Evolutionary conservation across 2,329 filamentous ascomycete genomes (phyloP), one percentile per base, ranked within the genome.

Genomic region (Emericellopsis cladophorae): DNA sequence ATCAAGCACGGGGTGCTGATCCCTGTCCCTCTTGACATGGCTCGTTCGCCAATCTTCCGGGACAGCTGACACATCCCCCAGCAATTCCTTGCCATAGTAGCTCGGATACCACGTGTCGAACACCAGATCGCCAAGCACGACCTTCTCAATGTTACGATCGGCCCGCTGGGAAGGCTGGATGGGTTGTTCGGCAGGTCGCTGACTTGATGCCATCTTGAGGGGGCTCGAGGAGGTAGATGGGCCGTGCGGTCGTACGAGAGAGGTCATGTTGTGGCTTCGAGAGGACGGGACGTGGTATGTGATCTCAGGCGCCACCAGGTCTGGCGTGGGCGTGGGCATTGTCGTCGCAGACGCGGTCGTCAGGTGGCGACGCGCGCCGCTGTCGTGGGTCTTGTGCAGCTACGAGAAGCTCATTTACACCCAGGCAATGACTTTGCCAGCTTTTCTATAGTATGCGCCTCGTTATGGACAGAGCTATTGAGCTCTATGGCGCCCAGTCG

Each of bases 31-130:
- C 40, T 58, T 57, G 3, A 15, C 7, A 21, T 42, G 23, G 8
- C 16, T 32, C 31, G 39, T 37, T 32, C 18, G 12, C 8, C 26
- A 22, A 7, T 26, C 36, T 29, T 24, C 10, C 15, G 33, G 23
- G n/a, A 15, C 15, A 11, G 16, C 40, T n/a, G 21, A 56, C n/a
- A 59, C 51, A 41, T 76, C 72, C 11, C 74, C 74, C 5, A 80
- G 60, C 7, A 79, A 65, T 42, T 80, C 88, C 67, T 75, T 94
- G 63, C 68, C 70, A 58, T 95, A 95, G 59, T 89, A 92, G 14
- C 86, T 93, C 7, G 88, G 86, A 58, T 92, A 95, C 88, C 89
- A 95, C 3, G 89, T 84, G 51, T 81, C 79, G 64, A 95, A 93
- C 51, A 80, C 78, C 26, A 92, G 70, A 51, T 88, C 78, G 5